phyloP scores from a whole-genome alignment of 2,329 filamentous ascomycete genomes.

The Ascochyta clinopodiicola region DNA sequence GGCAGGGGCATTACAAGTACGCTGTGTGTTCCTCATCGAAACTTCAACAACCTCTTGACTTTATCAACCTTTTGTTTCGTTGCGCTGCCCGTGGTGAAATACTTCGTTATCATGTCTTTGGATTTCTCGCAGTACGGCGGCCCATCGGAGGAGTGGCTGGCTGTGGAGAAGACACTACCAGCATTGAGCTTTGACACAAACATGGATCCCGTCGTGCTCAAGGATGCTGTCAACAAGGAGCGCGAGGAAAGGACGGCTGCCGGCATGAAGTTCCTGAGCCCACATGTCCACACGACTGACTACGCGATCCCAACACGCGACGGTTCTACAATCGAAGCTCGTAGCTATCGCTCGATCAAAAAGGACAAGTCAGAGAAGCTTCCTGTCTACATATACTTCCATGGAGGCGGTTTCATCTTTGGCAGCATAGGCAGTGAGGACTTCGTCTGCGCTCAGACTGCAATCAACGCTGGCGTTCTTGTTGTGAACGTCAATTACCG shows the following conservation, averaged over 20 bases:
- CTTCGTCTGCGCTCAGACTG: constrained; percentile 57
- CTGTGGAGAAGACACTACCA: constrained; percentile 37
- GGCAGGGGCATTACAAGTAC: background rate
- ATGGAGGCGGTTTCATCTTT: constrained; percentile 65
- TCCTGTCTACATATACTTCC: constrained; percentile 57
- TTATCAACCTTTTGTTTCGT: background rate
- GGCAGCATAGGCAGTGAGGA: constrained; percentile 63
- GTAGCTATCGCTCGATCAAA: constrained; percentile 55
- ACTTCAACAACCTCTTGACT: background rate
- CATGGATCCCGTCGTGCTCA: constrained; percentile 22
- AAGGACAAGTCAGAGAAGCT: constrained; percentile 46
- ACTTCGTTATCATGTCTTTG: constrained; percentile 14
- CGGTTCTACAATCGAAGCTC: constrained; percentile 52
- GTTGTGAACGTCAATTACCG: constrained; percentile 66
- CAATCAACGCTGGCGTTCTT: constrained; percentile 50
- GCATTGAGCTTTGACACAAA: constrained; percentile 29
- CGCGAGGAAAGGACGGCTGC: constrained; percentile 30
- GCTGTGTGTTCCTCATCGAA: background rate
- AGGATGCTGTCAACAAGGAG: constrained; percentile 28
- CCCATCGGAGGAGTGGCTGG: constrained; percentile 44
- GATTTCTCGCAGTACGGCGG: constrained; percentile 42
- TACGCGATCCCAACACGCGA: constrained; percentile 54
- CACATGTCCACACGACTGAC: constrained; percentile 31
- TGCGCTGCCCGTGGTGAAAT: background rate
- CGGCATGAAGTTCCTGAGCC: constrained; percentile 26